Evolutionary conservation across 1,139 yeast species (phyloP), one percentile per base, ranked within the genome.

Genomic region (Pichia sp.): DNA sequence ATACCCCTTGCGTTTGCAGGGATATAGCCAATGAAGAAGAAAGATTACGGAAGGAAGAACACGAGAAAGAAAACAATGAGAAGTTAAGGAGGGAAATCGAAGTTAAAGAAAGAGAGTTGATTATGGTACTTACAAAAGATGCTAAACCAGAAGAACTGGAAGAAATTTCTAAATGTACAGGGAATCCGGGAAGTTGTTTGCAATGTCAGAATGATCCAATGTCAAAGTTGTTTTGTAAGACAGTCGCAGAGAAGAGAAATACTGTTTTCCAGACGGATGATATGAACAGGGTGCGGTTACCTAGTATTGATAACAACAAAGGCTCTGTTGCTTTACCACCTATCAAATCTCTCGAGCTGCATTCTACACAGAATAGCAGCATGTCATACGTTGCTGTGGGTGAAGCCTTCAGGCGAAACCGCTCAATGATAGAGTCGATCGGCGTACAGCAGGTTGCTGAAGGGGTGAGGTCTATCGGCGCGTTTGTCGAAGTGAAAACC

Each of bases 1-100:
- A 83, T 52, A 81, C 95, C 0, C 94, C 95, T 4, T 90, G 97
- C 65, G 85, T 90, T 3, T 90, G 97, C 62, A 77, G 92, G 33
- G 96, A 83, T 58, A 85, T 90, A 7, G 88, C 82, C 1, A 73
- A 73, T 32, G 56, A 36, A 49, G 50, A 39, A 48, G 23, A 16
- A 16, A 16, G 23, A 16, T 16, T 16, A 16, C 49, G 40, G 42
- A 44, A 38, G 33, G 36, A 37, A 28, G 40, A 36, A 29, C 34
- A 36, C 34, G 33, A 33, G 4, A 11, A 5, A 31, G 34, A 31
- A 11, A 28, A 16, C 23, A 8, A 38, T 23, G 9, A 6, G 8
- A 32, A 32, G 26, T 10, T 32, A 7, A 26, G 6, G 10, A 26
- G 4, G 28, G 51, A 43, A 39, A 64, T 62, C 27, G 65, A 66